These are phyloP conservation scores for Lachnellula hyalina DNA, from an alignment of 2,329 filamentous ascomycete species.

Conservation along the genomic window DNA sequence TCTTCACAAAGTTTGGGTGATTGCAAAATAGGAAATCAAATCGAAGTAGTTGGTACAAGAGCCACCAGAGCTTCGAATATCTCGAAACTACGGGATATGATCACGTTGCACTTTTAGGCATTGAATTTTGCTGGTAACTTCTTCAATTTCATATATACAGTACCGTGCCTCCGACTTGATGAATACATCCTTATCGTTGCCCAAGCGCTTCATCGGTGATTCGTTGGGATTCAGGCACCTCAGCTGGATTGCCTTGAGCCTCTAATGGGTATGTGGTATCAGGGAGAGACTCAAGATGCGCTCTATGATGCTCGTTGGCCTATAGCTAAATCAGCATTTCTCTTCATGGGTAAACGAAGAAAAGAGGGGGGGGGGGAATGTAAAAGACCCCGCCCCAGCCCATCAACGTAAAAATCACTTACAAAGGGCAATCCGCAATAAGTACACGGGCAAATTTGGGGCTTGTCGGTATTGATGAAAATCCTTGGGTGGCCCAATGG, in stretches of 20 bases:
- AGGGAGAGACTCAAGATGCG: slow-evolving; percentile 76
- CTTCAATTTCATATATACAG: slow-evolving; percentile 24
- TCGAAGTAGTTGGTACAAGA: too few relatives aligned
- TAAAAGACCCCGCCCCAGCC: background rate
- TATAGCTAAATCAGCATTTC: slow-evolving; percentile 35
- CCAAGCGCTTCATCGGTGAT: slow-evolving; percentile 54
- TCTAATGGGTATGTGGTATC: slow-evolving; percentile 75
- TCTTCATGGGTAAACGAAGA: background rate
- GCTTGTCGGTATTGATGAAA: slow-evolving; percentile 98
- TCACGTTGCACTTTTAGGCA: background rate
- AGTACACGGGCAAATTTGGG: slow-evolving; percentile 81
- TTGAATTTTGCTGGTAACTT: slow-evolving; percentile 1
- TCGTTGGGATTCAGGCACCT: slow-evolving; percentile 53
- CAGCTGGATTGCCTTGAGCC: slow-evolving; percentile 51
- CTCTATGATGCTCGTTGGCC: slow-evolving; percentile 86
- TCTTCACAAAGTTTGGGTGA: too few relatives aligned
- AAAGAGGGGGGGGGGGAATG: background rate
- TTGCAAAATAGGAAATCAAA: too few relatives aligned
- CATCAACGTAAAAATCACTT: slow-evolving; percentile 37
- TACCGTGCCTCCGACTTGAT: slow-evolving; percentile 4
- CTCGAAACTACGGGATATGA: background rate
- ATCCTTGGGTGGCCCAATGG: slow-evolving; percentile 85
- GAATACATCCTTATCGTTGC: slow-evolving; percentile 45
- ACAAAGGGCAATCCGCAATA: slow-evolving; percentile 96
- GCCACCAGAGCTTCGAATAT: too few relatives aligned